A percentile compares a stretch with the other conserved stretches of the same genome.
Evolutionary conservation across 495 filamentous ascomycete species (phyloP).

Genomic region (Paragyromitra xinjiangensis): DNA sequence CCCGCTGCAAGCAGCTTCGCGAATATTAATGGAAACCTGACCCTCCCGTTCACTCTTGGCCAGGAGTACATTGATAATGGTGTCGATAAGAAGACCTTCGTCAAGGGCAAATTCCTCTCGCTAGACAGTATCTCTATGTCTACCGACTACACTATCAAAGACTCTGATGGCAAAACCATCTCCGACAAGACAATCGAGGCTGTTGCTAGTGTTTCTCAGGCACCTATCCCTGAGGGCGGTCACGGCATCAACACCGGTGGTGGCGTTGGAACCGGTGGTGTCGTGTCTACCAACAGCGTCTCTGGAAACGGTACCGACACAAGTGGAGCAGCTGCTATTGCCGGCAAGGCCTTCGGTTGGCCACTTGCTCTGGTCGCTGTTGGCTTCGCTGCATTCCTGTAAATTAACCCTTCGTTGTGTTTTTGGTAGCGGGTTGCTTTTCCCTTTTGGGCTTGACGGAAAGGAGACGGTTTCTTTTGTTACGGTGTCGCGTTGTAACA

Average conservation of each 20-base stretch:
- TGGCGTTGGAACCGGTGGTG: constrained; percentile 51
- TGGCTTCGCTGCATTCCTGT: constrained; percentile 50
- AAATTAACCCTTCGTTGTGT: constrained; percentile 24
- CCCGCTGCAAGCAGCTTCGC: constrained; percentile 42
- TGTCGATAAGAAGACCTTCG: constrained; percentile 47
- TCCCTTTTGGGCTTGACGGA: constrained; percentile 16
- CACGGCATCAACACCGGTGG: constrained; percentile 57
- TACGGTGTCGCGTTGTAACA: constrained; percentile 29
- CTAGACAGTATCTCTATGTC: constrained; percentile 27
- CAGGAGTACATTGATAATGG: constrained; percentile 53
- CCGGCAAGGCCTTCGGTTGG: constrained; percentile 43
- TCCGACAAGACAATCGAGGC: constrained; percentile 43
- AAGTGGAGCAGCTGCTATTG: constrained; percentile 28
- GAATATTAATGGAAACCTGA: constrained; percentile 54
- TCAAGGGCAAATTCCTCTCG: constrained; percentile 55
- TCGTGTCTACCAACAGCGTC: constrained; percentile 5
- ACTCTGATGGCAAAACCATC: constrained; percentile 38
- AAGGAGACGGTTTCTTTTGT: constrained; percentile 27
- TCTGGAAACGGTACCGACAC: not conserved
- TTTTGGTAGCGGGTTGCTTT: constrained; percentile 32
- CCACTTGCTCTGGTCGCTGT: constrained; percentile 35
- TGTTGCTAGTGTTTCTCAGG: constrained; percentile 35
- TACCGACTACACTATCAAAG: constrained; percentile 40
- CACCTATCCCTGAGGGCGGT: constrained; percentile 42
- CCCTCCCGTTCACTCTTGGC: constrained; percentile 54